These are phyloP conservation scores for Eimeria zaria DNA, from an alignment of 169 alveolate species.

Conservation along the genomic window DNA sequence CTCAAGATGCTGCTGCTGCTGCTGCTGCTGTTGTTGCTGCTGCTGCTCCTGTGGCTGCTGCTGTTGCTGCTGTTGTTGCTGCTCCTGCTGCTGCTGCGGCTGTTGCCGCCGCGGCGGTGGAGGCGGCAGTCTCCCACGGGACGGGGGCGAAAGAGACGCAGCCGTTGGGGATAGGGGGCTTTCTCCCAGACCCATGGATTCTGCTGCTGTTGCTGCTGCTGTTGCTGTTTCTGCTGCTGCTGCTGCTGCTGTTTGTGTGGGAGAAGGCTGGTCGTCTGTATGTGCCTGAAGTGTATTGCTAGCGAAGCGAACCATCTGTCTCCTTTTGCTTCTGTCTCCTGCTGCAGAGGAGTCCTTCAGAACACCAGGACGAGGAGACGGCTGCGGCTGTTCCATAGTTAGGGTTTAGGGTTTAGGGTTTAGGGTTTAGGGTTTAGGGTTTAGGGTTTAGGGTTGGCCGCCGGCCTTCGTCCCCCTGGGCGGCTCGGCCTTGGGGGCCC, in stretches of 20 bases:
- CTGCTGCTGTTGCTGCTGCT: background rate
- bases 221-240: conserved; percentile 16
- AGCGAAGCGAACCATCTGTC: conserved; percentile 18
- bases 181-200: background rate
- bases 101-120: no score
- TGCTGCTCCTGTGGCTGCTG: background rate
- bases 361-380: conserved; percentile 12
- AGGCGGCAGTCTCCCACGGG: no score
- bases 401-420: conserved; percentile 2
- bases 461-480: background rate
- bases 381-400: background rate
- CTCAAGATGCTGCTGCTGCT: conserved; percentile 17
- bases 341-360: background rate
- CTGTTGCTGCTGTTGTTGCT: no score
- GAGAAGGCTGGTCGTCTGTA: background rate
- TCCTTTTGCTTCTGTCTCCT: background rate
- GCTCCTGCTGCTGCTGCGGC: no score
- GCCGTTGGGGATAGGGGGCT: background rate
- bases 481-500: background rate
- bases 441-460: background rate
- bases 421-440: conserved; percentile 13
- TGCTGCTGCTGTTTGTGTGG: conserved; percentile 2
- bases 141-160: background rate
- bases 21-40: conserved; percentile 33
- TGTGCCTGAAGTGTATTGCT: background rate